These are phyloP conservation scores for Durotheca rogersii DNA, from an alignment of 495 filamentous ascomycete genomes.

Conservation along the genomic window DNA sequence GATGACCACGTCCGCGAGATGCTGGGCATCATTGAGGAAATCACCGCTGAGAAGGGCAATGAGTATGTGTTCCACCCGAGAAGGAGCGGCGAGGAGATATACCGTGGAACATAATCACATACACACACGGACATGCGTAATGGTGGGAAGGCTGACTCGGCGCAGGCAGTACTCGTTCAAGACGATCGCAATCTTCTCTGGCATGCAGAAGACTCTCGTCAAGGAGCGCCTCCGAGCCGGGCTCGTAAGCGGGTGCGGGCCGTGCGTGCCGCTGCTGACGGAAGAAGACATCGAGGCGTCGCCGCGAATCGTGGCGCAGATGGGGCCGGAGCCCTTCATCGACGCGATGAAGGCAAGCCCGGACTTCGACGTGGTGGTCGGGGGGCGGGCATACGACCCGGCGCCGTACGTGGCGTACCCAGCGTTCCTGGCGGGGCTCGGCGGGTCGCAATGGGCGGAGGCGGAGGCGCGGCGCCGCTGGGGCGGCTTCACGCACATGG, in stretches of 20 bases:
- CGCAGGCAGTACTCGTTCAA: slow-evolving; percentile 38
- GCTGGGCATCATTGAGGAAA: slow-evolving; percentile 38
- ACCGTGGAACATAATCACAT: background rate
- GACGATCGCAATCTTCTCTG: slow-evolving; percentile 43
- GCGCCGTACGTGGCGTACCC: slow-evolving; percentile 50
- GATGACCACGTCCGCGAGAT: slow-evolving; percentile 48
- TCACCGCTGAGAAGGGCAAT: slow-evolving; percentile 32
- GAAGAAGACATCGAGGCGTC: slow-evolving; percentile 41
- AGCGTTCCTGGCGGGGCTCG: slow-evolving; percentile 23
- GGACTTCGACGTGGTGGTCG: slow-evolving; percentile 48
- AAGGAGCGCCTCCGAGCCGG: slow-evolving; percentile 29
- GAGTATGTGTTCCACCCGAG: slow-evolving; percentile 1
- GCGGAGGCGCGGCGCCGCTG: slow-evolving; percentile 18
- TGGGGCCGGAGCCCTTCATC: slow-evolving; percentile 42
- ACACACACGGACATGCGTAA: background rate
- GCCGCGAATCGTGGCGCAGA: slow-evolving; percentile 38
- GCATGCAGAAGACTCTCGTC: slow-evolving; percentile 37
- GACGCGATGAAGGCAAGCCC: slow-evolving; percentile 43
- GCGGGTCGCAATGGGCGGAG: slow-evolving; percentile 9
- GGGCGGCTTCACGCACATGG: slow-evolving; percentile 50
- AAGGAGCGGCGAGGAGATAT: too few relatives aligned
- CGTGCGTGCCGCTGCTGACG: slow-evolving; percentile 41
- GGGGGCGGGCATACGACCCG: slow-evolving; percentile 53
- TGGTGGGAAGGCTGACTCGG: background rate
- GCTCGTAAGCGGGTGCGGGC: slow-evolving; percentile 28